Evolutionary conservation across 768 basidiomycete species (phyloP).

Genomic region (Tylopilus vinaceipallidus): DNA sequence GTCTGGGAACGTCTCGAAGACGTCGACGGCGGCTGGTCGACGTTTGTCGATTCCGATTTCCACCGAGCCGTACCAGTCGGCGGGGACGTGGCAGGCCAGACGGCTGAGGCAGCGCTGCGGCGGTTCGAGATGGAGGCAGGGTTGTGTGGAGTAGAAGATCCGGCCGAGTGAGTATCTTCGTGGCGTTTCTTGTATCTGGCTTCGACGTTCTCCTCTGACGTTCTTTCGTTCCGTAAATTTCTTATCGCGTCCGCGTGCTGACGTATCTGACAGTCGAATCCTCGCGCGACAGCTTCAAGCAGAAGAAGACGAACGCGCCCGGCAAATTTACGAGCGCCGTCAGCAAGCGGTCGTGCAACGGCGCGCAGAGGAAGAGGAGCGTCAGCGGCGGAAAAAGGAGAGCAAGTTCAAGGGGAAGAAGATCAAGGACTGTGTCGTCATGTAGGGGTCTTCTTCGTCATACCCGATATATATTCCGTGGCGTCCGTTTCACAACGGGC

Average conservation of each 20-base stretch:
- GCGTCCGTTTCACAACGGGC: too few species aligned
- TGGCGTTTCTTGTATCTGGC: too few species aligned
- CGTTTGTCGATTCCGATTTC: constrained; percentile 78
- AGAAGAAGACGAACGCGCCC: constrained; percentile 67
- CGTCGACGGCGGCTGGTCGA: constrained; percentile 69
- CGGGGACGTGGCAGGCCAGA: constrained; percentile 77
- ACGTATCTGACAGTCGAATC: constrained; percentile 58
- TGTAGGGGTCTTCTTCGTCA: too few species aligned
- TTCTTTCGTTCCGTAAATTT: too few species aligned
- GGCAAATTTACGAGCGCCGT: constrained; percentile 28
- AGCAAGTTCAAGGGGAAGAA: too few species aligned
- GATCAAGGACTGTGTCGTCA: too few species aligned
- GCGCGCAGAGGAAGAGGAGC: too few species aligned
- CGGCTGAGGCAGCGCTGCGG: constrained; percentile 53
- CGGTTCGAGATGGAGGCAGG: constrained; percentile 47
- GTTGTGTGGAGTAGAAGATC: constrained; percentile 40
- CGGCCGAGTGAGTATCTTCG: constrained; percentile 56
- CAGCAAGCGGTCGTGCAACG: not conserved
- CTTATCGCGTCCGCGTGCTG: too few species aligned
- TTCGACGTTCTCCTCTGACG: too few species aligned
- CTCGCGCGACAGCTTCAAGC: constrained; percentile 77
- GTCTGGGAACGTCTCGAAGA: constrained; percentile 93
- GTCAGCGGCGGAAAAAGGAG: too few species aligned
- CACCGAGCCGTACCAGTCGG: constrained; percentile 63
- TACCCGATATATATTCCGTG: too few species aligned